These are phyloP conservation scores for Nemania sp. DNA, from an alignment of 2,329 filamentous ascomycete species.

Conservation along the genomic window DNA sequence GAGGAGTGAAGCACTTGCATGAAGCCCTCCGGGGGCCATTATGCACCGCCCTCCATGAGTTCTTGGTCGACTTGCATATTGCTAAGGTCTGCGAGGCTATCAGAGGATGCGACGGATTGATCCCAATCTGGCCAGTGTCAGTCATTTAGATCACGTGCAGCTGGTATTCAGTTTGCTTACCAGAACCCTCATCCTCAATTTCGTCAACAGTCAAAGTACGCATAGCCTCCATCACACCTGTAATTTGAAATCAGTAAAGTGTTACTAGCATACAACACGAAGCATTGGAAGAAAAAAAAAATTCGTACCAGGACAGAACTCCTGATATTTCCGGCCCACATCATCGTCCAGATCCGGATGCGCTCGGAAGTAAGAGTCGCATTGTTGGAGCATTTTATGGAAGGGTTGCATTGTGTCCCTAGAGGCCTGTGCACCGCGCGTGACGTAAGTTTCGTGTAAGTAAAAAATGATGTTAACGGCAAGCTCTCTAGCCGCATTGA, in stretches of 20 bases:
- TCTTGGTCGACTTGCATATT: constrained; percentile 41
- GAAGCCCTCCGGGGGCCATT: neutral
- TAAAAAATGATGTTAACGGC: constrained; percentile 51
- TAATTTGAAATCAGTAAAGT: constrained; percentile 18
- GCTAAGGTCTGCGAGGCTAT: constrained; percentile 56
- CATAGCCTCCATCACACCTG: constrained; percentile 53
- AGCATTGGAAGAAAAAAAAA: neutral
- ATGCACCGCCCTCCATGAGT: constrained; percentile 19
- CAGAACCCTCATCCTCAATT: constrained; percentile 61
- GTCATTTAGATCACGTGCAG: constrained; percentile 43
- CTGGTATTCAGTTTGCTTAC: constrained; percentile 53
- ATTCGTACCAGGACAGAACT: constrained; percentile 44
- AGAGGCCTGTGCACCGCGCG: constrained; percentile 46
- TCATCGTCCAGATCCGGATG: constrained; percentile 40
- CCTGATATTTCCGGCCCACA: constrained; percentile 40
- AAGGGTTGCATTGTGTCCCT: constrained; percentile 48
- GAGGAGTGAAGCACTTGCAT: neutral
- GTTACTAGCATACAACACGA: neutral
- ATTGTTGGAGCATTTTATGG: constrained; percentile 48
- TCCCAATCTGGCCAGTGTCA: constrained; percentile 55
- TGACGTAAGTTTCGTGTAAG: constrained; percentile 51
- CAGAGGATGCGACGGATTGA: constrained; percentile 57
- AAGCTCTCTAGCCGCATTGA: constrained; percentile 44
- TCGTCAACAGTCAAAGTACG: constrained; percentile 59
- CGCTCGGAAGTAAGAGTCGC: constrained; percentile 45